These are phyloP conservation scores for Kuraishia floccosa DNA, from an alignment of 805 yeast genomes.

Conservation along the genomic window DNA sequence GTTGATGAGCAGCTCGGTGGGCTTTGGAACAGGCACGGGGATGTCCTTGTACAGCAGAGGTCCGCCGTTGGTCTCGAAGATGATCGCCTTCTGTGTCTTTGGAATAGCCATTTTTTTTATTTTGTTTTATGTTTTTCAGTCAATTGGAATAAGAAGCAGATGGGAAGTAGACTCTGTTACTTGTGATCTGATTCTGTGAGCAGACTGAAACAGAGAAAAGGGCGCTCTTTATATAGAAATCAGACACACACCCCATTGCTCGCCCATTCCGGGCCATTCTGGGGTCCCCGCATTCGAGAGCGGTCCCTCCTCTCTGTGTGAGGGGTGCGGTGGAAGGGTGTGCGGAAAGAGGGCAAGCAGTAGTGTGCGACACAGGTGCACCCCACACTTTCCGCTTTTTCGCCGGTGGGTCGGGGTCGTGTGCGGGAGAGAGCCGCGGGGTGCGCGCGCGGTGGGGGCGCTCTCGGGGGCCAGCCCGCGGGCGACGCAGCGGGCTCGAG, in stretches of 20 bases:
- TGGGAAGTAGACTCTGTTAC: no score
- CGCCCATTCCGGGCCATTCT: not conserved
- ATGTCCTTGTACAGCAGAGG: slow-evolving; percentile 57
- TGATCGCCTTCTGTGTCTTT: slow-evolving; percentile 57
- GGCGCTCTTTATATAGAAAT: not conserved
- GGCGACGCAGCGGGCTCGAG: no score
- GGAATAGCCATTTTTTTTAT: slow-evolving; percentile 26
- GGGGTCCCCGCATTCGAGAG: not conserved
- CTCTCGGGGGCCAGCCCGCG: no score
- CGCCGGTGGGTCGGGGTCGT: no score
- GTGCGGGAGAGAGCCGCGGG: no score
- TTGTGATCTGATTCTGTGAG: not conserved
- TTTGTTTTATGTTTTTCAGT: not conserved
- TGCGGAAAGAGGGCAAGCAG: no score
- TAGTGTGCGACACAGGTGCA: no score
- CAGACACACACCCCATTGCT: not conserved
- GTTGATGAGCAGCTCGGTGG: slow-evolving; percentile 52
- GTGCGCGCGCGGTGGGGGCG: no score
- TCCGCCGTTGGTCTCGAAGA: slow-evolving; percentile 58
- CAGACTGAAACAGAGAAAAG: not conserved
- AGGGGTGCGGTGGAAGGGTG: not conserved
- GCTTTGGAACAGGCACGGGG: slow-evolving; percentile 58
- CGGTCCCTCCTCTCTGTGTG: not conserved
- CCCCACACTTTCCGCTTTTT: no score
- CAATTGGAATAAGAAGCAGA: not conserved